Evolutionary conservation across 2,329 filamentous ascomycete species (phyloP).

Genomic region (Botrytis hyacinthi): DNA sequence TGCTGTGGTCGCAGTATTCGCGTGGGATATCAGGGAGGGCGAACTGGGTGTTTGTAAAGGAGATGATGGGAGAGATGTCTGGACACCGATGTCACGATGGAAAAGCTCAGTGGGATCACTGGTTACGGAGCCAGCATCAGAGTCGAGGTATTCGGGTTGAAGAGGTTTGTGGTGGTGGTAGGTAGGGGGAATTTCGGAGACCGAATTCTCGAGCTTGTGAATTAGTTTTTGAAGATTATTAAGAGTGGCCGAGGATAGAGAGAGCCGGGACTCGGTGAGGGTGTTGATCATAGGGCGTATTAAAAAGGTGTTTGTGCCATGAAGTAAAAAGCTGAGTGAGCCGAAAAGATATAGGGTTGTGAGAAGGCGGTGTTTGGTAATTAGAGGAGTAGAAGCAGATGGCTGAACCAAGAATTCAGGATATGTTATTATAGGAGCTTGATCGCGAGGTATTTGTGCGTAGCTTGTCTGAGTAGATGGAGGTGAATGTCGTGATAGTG

Average conservation of each 20-base stretch:
- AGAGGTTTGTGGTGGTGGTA: constrained; percentile 29
- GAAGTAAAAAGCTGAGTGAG: constrained; percentile 60
- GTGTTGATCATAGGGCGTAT: constrained; percentile 58
- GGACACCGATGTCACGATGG: constrained; percentile 76
- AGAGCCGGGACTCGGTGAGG: constrained; percentile 51
- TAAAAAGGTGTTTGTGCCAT: constrained; percentile 68
- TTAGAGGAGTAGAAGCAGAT: constrained; percentile 54
- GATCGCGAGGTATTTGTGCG: constrained; percentile 46
- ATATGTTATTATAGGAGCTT: constrained; percentile 62
- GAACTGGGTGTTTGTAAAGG: constrained; percentile 28
- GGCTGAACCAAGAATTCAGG: constrained; percentile 65
- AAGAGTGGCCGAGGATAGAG: constrained; percentile 49
- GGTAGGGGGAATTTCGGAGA: constrained; percentile 57
- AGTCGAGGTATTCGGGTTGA: constrained; percentile 41
- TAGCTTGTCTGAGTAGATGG: constrained; percentile 30
- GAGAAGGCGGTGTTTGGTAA: constrained; percentile 58
- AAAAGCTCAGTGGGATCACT: constrained; percentile 72
- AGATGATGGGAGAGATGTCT: constrained; percentile 57
- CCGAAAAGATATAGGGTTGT: constrained; percentile 58
- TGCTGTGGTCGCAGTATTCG: constrained; percentile 12
- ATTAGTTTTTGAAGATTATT: constrained; percentile 52
- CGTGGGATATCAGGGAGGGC: constrained; percentile 32
- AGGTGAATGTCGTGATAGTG: neutral
- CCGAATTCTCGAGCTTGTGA: constrained; percentile 51
- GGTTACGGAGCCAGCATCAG: constrained; percentile 42